Evolutionary conservation across 192 early-diverging fungal genomes (phyloP).

Genomic region (Rhizophagus clarus): DNA sequence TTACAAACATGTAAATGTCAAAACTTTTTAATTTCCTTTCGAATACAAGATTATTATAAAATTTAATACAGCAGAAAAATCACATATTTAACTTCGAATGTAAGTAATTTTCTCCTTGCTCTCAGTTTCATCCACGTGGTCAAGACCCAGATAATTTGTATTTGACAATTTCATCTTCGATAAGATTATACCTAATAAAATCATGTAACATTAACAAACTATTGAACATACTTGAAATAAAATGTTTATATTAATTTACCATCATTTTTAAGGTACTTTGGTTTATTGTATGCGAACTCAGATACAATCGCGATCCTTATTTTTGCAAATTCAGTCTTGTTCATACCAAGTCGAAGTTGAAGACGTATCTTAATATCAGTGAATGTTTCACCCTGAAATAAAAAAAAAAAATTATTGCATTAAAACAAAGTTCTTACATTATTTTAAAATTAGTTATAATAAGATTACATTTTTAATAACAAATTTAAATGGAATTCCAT

Average conservation of each 20-base stretch:
- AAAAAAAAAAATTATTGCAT: no score
- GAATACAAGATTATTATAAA: no score
- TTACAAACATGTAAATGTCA: no score
- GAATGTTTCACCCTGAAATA: constrained; percentile 63
- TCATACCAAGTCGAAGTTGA: constrained; percentile 69
- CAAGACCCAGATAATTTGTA: constrained; percentile 50
- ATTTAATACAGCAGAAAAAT: no score
- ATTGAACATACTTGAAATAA: no score
- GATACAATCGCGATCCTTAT: constrained; percentile 58
- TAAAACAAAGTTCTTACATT: no score
- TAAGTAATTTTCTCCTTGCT: constrained; percentile 41
- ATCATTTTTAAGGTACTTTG: constrained; percentile 17
- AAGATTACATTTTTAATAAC: constrained; percentile 50
- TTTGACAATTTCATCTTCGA: constrained; percentile 27
- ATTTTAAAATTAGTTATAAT: background rate
- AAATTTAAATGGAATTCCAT: constrained; percentile 87
- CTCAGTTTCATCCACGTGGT: constrained; percentile 37
- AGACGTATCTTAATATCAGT: constrained; percentile 74
- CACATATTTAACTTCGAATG: constrained; percentile 42
- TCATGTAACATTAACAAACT: background rate
- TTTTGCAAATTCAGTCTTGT: constrained; percentile 81
- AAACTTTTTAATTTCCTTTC: no score
- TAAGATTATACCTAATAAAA: constrained; percentile 36
- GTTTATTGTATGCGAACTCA: background rate
- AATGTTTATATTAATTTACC: constrained; percentile 4